phyloP scores from a whole-genome alignment of 1,139 yeast species.

The Candida sanyaensis region DNA sequence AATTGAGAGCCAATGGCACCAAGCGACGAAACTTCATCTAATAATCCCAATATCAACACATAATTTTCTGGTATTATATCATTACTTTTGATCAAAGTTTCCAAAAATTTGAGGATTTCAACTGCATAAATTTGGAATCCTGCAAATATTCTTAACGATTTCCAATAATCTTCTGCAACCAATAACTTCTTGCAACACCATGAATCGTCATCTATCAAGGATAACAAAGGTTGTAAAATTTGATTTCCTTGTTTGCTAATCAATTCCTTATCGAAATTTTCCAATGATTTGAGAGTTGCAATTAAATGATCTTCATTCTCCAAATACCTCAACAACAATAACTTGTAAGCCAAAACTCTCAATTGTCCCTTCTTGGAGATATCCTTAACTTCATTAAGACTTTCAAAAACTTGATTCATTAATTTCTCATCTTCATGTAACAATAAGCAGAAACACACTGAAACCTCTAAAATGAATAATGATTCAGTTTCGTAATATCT shows the following conservation, averaged over 20 bases:
- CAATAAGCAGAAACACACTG: slow-evolving; percentile 51
- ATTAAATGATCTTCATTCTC: slow-evolving; percentile 19
- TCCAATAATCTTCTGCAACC: slow-evolving; percentile 62
- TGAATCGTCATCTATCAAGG: slow-evolving; percentile 50
- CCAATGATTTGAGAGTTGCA: slow-evolving; percentile 27
- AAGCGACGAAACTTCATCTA: slow-evolving; percentile 80
- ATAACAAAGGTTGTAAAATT: slow-evolving; percentile 54
- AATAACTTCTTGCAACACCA: slow-evolving; percentile 46
- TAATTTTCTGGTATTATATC: slow-evolving; percentile 53
- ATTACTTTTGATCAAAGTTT: slow-evolving; percentile 37
- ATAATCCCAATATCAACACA: slow-evolving; percentile 63
- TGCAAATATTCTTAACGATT: slow-evolving; percentile 56
- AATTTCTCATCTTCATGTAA: slow-evolving; percentile 37
- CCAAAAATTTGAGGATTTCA: slow-evolving; percentile 52
- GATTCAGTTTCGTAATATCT: slow-evolving; percentile 56
- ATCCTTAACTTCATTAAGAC: slow-evolving; percentile 18
- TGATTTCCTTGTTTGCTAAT: slow-evolving; percentile 51
- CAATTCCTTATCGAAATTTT: slow-evolving; percentile 37
- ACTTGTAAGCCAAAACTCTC: slow-evolving; percentile 41
- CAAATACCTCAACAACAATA: slow-evolving; percentile 40
- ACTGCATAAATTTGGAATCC: slow-evolving; percentile 54
- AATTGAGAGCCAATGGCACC: slow-evolving; percentile 81
- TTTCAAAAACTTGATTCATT: slow-evolving; percentile 24
- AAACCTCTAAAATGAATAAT: slow-evolving; percentile 56
- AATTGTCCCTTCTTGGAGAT: slow-evolving; percentile 32